phyloP scores from a whole-genome alignment of 345 rosid genomes.

The Bruguiera parviflora region DNA sequence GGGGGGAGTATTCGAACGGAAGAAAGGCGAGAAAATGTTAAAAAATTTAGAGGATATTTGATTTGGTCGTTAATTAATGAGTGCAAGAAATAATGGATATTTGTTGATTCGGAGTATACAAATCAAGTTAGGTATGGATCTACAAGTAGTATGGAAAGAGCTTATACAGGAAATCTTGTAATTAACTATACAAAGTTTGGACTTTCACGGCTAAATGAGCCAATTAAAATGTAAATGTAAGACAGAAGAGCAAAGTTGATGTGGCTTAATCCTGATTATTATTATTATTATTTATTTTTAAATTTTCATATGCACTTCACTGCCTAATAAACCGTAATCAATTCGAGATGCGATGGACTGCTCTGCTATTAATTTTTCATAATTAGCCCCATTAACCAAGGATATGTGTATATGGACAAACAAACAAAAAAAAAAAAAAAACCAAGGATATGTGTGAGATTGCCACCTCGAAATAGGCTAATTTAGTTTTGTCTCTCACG shows the following conservation, averaged over 20 bases:
- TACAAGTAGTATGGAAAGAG: background rate
- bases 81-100: constrained; percentile 18
- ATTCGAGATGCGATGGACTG: too few relatives aligned
- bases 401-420: too few relatives aligned
- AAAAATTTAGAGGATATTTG: background rate
- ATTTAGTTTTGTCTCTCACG: background rate
- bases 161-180: background rate
- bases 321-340: too few relatives aligned
- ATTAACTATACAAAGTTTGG: too few relatives aligned
- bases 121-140: constrained; percentile 3
- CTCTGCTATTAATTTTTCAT: background rate
- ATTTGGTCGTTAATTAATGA: constrained; percentile 1
- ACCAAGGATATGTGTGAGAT: background rate
- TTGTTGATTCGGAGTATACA: background rate
- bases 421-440: too few relatives aligned
- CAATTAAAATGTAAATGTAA: too few relatives aligned
- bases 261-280: too few relatives aligned
- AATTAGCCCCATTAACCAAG: background rate
- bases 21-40: constrained; percentile 7
- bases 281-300: too few relatives aligned
- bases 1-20: constrained; percentile 5
- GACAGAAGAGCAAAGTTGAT: too few relatives aligned
- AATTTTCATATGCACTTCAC: too few relatives aligned
- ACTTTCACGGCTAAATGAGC: too few relatives aligned
- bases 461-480: background rate